These are phyloP conservation scores for Populus tremula DNA, from an alignment of 345 rosid genomes.

Conservation along the genomic window DNA sequence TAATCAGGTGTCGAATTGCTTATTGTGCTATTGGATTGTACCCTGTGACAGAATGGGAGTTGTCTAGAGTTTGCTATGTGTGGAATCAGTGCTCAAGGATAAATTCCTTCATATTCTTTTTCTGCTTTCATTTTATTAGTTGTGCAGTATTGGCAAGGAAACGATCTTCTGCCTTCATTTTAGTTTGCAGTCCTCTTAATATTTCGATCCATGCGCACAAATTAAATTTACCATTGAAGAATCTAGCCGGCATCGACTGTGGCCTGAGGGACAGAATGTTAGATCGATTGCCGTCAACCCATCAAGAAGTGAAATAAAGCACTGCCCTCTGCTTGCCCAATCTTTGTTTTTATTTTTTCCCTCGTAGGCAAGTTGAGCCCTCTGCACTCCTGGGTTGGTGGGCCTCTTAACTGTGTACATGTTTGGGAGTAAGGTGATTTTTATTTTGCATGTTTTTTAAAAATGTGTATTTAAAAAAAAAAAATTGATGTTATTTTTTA, in stretches of 20 bases:
- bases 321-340: too few species aligned
- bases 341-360: too few species aligned
- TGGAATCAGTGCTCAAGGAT: background rate
- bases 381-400: too few species aligned
- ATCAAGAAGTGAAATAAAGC: too few species aligned
- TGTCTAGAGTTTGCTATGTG: background rate
- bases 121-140: background rate
- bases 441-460: too few species aligned
- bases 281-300: background rate
- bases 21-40: background rate
- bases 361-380: too few species aligned
- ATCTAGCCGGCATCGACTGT: background rate
- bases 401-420: too few species aligned
- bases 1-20: background rate
- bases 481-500: too few species aligned
- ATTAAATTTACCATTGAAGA: background rate
- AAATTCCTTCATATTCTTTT: background rate
- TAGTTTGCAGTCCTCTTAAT: background rate
- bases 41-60: background rate
- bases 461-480: too few species aligned
- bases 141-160: background rate
- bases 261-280: background rate
- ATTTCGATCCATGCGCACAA: background rate
- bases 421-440: too few species aligned
- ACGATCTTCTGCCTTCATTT: background rate